These are phyloP conservation scores for Forsythia suspensa DNA, from an alignment of 257 asterid species.

Conservation along the genomic window DNA sequence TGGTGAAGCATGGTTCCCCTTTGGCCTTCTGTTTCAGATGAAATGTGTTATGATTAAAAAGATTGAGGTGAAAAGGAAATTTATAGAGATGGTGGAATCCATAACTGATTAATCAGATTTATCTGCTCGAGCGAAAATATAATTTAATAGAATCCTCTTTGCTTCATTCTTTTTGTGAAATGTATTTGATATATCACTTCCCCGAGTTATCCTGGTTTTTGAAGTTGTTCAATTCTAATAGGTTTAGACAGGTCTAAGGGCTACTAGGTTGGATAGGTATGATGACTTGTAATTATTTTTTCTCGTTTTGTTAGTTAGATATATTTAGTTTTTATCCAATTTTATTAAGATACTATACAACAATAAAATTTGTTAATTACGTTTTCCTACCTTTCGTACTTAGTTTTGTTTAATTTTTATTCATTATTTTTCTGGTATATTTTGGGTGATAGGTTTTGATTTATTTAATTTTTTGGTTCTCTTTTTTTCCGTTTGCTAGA, in stretches of 20 bases:
- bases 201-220: neutral
- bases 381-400: too few relatives aligned
- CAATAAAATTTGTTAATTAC: too few relatives aligned
- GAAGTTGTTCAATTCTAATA: neutral
- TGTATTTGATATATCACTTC: neutral
- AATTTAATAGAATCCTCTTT: neutral
- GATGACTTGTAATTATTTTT: too few relatives aligned
- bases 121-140: neutral
- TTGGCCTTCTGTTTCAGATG: neutral
- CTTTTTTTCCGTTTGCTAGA: too few relatives aligned
- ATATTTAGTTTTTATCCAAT: too few relatives aligned
- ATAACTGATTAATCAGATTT: neutral
- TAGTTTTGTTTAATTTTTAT: too few relatives aligned
- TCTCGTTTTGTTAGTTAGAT: too few relatives aligned
- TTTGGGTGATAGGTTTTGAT: too few relatives aligned
- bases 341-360: too few relatives aligned
- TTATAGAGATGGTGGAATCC: neutral
- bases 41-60: neutral
- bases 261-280: neutral
- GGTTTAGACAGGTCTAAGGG: neutral
- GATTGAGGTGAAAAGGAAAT: neutral
- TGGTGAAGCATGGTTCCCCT: neutral
- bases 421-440: too few relatives aligned
- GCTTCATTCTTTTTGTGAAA: neutral
- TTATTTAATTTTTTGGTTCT: too few relatives aligned